These are phyloP conservation scores for Abelmoschus esculentus DNA, from an alignment of 345 rosid genomes.

Conservation along the genomic window DNA sequence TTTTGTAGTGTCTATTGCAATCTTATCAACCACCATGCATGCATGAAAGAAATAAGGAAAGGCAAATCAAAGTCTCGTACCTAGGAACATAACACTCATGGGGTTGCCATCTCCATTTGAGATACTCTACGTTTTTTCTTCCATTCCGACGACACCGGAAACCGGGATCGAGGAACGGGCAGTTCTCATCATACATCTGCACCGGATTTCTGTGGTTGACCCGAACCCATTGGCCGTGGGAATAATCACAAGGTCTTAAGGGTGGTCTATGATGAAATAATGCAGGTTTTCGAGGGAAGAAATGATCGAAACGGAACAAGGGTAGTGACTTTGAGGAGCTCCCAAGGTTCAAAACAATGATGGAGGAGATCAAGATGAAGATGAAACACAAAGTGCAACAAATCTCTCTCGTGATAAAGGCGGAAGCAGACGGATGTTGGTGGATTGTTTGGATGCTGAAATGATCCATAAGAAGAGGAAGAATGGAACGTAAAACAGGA, in stretches of 20 bases:
- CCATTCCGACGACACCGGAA: constrained; percentile 61
- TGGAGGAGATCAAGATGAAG: constrained; percentile 29
- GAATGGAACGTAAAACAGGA: not conserved
- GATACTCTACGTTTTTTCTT: constrained; percentile 53
- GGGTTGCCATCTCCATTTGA: constrained; percentile 88
- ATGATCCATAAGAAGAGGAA: constrained; percentile 30
- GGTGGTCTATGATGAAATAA: not conserved
- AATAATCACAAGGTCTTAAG: constrained; percentile 41
- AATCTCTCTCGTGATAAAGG: constrained; percentile 31
- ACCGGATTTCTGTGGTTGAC: constrained; percentile 20
- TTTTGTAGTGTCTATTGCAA: too few species aligned
- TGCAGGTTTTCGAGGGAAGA: constrained; percentile 7
- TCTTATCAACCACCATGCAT: not conserved
- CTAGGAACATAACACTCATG: constrained; percentile 66
- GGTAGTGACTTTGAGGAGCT: constrained; percentile 11
- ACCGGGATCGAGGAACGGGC: constrained; percentile 81
- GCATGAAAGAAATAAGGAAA: not conserved
- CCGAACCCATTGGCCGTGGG: constrained; percentile 63
- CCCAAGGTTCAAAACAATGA: constrained; percentile 18
- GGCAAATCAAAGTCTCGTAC: constrained; percentile 24
- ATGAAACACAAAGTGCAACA: constrained; percentile 21
- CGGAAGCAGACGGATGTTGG: constrained; percentile 13
- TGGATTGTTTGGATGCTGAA: constrained; percentile 10
- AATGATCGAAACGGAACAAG: constrained; percentile 19
- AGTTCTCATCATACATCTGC: constrained; percentile 42